A percentile compares a stretch with the other conserved stretches of the same genome.
Conservation (phyloP, 345 rosid genomes). For the Adansonia digitata region DNA sequence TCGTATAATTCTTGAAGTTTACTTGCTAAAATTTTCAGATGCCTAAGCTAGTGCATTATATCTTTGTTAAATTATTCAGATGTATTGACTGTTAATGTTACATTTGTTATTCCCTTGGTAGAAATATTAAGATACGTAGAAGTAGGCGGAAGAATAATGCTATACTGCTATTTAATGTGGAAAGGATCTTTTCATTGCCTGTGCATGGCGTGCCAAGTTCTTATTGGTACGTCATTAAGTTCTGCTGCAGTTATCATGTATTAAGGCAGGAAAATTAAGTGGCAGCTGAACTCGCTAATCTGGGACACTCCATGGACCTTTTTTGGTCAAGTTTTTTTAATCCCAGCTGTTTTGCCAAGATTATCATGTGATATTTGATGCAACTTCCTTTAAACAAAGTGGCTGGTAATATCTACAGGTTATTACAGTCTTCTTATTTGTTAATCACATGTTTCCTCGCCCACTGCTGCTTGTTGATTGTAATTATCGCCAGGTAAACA, state of each 20-base stretch:
- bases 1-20: background rate
- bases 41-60: background rate
- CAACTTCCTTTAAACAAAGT: background rate
- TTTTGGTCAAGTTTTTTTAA: background rate
- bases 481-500: background rate
- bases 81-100: background rate
- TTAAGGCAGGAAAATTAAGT: background rate
- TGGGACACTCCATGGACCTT: background rate
- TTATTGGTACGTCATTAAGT: background rate
- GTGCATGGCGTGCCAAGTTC: background rate
- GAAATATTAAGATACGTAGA: background rate
- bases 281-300: background rate
- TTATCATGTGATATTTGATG: background rate
- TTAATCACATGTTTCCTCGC: background rate
- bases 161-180: background rate
- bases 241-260: background rate
- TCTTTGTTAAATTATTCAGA: background rate
- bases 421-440: background rate
- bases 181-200: background rate
- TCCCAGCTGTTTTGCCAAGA: background rate
- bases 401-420: background rate
- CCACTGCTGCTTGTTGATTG: background rate
- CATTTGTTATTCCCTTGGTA: background rate
- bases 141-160: background rate
- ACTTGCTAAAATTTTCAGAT: background rate